Evolutionary conservation across 768 basidiomycete genomes (phyloP).

Genomic region (Suillus ampliporus): DNA sequence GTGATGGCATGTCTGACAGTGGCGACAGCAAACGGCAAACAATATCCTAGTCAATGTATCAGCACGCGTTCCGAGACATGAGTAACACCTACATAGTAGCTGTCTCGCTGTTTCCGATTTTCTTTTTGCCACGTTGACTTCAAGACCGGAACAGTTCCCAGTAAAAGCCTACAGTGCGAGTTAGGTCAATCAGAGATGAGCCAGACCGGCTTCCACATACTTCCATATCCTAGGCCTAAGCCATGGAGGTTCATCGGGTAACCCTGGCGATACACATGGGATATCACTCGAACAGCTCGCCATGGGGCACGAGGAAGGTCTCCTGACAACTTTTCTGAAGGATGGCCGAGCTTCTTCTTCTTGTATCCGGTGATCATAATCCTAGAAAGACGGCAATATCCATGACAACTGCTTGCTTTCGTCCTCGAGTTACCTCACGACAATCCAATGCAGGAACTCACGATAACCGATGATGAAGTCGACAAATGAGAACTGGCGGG

Average conservation of each 20-base stretch:
- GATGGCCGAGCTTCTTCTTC: slow-evolving; percentile 97
- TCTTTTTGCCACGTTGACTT: slow-evolving; percentile 68
- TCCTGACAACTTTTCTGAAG: slow-evolving; percentile 94
- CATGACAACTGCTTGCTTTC: slow-evolving; percentile 98
- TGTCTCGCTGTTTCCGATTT: slow-evolving; percentile 62
- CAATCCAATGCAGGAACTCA: slow-evolving; percentile 99
- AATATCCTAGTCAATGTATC: slow-evolving; percentile 57
- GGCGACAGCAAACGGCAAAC: slow-evolving; percentile 66
- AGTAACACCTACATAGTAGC: slow-evolving; percentile 68
- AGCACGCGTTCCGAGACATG: slow-evolving; percentile 7
- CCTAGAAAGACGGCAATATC: slow-evolving; percentile 95
- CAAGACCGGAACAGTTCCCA: slow-evolving; percentile 62
- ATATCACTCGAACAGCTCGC: slow-evolving; percentile 58
- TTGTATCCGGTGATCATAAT: slow-evolving; percentile 99
- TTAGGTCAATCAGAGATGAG: slow-evolving; percentile 15
- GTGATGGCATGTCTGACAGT: slow-evolving; percentile 50
- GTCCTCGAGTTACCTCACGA: slow-evolving; percentile 96
- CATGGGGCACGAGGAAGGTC: slow-evolving; percentile 93
- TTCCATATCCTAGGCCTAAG: slow-evolving; percentile 80
- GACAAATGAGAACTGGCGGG: slow-evolving; percentile 97
- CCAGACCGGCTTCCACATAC: slow-evolving; percentile 56
- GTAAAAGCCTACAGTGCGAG: slow-evolving; percentile 52
- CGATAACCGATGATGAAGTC: slow-evolving; percentile 99
- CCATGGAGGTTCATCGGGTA: slow-evolving; percentile 78
- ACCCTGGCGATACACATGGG: slow-evolving; percentile 68